Percentiles rank a stretch among this genome's conserved stretches.
These are phyloP conservation scores for Teratosphaeria nubilosa DNA, from an alignment of 2,329 filamentous ascomycete species.

Conservation along the genomic window DNA sequence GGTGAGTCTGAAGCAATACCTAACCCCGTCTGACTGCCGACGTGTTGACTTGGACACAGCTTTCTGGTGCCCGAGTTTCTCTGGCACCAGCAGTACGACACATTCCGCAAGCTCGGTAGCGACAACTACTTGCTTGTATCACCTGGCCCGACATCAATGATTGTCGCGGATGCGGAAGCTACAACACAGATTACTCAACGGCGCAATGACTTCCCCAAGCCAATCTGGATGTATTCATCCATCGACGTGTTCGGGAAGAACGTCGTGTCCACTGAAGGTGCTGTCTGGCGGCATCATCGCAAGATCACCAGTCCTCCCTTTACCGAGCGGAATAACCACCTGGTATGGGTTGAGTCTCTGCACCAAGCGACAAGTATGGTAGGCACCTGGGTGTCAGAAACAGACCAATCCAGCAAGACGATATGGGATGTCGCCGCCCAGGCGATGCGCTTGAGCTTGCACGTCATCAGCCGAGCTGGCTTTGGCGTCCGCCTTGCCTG, in stretches of 20 bases:
- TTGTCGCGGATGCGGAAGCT: slow-evolving; percentile 53
- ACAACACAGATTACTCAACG: slow-evolving; percentile 56
- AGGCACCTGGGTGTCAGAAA: slow-evolving; percentile 43
- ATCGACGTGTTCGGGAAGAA: slow-evolving; percentile 62
- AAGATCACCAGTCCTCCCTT: slow-evolving; percentile 63
- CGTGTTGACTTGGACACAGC: slow-evolving; percentile 24
- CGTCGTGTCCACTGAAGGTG: slow-evolving; percentile 59
- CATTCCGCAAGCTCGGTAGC: slow-evolving; percentile 47
- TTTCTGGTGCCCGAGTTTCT: slow-evolving; percentile 51
- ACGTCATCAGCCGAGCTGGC: slow-evolving; percentile 58
- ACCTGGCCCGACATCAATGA: slow-evolving; percentile 44
- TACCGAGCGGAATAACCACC: slow-evolving; percentile 62
- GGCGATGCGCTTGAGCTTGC: slow-evolving; percentile 53
- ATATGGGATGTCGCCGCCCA: slow-evolving; percentile 51
- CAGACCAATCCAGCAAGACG: slow-evolving; percentile 34
- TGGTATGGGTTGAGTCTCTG: slow-evolving; percentile 55
- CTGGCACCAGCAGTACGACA: slow-evolving; percentile 45
- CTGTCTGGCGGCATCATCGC: slow-evolving; percentile 60
- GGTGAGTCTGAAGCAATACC: slow-evolving; percentile 36
- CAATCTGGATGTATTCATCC: slow-evolving; percentile 47
- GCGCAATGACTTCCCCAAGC: slow-evolving; percentile 63
- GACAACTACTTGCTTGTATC: slow-evolving; percentile 58
- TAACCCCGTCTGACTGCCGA: slow-evolving; percentile 5
- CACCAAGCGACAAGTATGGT: slow-evolving; percentile 55
- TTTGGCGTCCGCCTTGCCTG: slow-evolving; percentile 52